Evolutionary conservation across 176 grass and related monocot genomes (phyloP), one percentile per base, ranked within the genome.

Genomic region (Aegilops sharonensis): DNA sequence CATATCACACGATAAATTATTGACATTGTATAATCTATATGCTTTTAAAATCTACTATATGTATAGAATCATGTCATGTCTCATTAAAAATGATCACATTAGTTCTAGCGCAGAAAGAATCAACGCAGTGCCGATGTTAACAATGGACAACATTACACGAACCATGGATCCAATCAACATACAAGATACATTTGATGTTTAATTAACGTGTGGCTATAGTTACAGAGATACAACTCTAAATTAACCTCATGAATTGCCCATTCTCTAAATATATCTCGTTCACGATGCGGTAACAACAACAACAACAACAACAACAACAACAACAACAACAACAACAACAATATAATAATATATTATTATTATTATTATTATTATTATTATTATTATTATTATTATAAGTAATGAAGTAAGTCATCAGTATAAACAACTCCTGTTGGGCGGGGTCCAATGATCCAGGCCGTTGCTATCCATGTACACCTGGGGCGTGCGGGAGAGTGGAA

Each of bases 401-500:
- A 27, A 27, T 35, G 30, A 56, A 64, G 15, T 42, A 40, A 64
- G 68, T 93, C 71, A 95, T 91, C 88, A 78, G 69, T 91, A 95
- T 62, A 92, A 59, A 86, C 93, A 92, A 61, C 88, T 91, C 60
- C 84, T 88, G 65, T 95, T 95, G 15, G 96, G 83, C 18, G 93
- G 91, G 59, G 84, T 91, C 91, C 93, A 98, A 67, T 98, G 92
- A 71, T 98, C 96, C 9, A 81, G 89, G 24, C 84, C 78, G 40
- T 76, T 95, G 84, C 72, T 95, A 78, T 98, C 93, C 80, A 84
- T 81, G 36, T 95, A 95, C 54, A 86, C 74, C 73, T 94, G 88
- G 72, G 93, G 89, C 3, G 90, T 94, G 83, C 87, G 89, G 25
- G 96, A 98, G 89, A 95, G 81, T 20, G 96, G 96, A 69, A 98